These are phyloP conservation scores for Harringtonia lauricola DNA, from an alignment of 2,329 filamentous ascomycete species.

Conservation along the genomic window DNA sequence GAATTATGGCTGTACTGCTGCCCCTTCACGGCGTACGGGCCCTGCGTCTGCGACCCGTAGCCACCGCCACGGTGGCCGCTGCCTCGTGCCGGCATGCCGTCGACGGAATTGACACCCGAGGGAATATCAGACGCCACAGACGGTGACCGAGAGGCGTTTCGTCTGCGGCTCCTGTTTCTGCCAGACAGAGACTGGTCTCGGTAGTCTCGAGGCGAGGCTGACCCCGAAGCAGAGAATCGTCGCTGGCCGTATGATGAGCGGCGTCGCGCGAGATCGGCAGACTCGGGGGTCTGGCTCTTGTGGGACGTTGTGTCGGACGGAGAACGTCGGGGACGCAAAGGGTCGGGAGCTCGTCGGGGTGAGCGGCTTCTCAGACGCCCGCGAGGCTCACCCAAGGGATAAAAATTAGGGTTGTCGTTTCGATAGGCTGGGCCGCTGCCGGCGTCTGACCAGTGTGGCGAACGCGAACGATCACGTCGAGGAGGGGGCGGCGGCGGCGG, in stretches of 20 bases:
- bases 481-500: background rate
- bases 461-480: constrained; percentile 17
- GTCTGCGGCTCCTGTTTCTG: constrained; percentile 24
- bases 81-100: constrained; percentile 35
- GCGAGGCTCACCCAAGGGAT: constrained; percentile 11
- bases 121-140: constrained; percentile 23
- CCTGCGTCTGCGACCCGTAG: background rate
- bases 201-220: background rate
- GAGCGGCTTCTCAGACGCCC: constrained; percentile 12
- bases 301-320: constrained; percentile 14
- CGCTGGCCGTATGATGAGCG: background rate
- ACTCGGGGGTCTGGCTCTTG: background rate
- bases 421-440: background rate
- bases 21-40: constrained; percentile 24
- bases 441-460: constrained; percentile 10
- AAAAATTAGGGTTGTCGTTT: constrained; percentile 11
- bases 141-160: constrained; percentile 25
- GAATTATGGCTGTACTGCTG: constrained; percentile 18
- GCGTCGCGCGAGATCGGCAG: background rate
- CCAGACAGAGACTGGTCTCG: background rate
- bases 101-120: constrained; percentile 37
- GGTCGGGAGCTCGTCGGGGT: background rate
- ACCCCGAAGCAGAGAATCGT: background rate
- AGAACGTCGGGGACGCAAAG: background rate
- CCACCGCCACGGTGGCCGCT: constrained; percentile 20